Evolutionary conservation across 352 stramenopile genomes (phyloP), one percentile per base, ranked within the genome.

Genomic region (Phytophthora macrochlamydospora): DNA sequence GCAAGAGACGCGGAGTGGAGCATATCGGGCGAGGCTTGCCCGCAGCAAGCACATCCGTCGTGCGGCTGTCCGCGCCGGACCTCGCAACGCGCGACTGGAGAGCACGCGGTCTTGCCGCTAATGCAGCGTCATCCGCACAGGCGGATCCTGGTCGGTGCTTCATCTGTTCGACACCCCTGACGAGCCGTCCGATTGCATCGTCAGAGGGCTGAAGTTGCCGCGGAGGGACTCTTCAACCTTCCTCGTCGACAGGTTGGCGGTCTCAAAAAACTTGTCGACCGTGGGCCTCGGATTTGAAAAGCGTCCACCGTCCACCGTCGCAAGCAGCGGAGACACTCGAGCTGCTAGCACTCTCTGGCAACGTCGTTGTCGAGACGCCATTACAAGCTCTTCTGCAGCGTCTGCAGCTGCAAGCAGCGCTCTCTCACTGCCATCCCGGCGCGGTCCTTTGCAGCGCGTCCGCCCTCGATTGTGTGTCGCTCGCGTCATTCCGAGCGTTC

Each of bases 171-270:
- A 45, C 38, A 13, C 18, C 8, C 11, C 4, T 51, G 18, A 13
- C 38, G 38, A 45, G 18, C 11, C 4, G 11, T 14, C 18, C 8
- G 38, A 45, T 45, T 45, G 38, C 4, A 45, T 45, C 38, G 38
- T 13, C 8, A 11, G 6, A 40, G 6, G 9, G 35, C 9, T 40
- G 35, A 11, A 40, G 35, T 11, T 11, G 35, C 9, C 9, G 35
- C 35, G 35, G 9, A 11, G 6, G 35, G 9, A 40, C 35, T 11
- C 35, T 11, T 6, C 35, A 40, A 49, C 9, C 24, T 24, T 49
- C 14, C 43, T 49, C 43, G 43, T 49, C 43, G 14, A 49, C 43
- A 29, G 43, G 40, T 60, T 75, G 43, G 52, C 71, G 31, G 74
- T 30, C 13, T 70, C 51, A 24, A 24, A 24, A 1, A 60, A 44